phyloP scores from a whole-genome alignment of 1,284 basidiomycete genomes.

The Boletus smithii region DNA sequence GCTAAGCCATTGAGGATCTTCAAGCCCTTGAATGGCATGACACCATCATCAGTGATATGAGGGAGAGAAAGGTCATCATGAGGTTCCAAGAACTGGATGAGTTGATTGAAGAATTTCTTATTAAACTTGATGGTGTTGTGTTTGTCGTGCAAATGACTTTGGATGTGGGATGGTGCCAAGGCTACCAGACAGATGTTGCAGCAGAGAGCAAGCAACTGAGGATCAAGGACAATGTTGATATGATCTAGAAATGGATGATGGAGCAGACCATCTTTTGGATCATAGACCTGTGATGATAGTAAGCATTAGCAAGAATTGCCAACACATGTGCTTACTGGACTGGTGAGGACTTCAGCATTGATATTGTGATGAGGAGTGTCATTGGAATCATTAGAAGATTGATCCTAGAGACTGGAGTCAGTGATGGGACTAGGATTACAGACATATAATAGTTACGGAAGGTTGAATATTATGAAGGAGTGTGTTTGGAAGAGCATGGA shows the following conservation, averaged over 20 bases:
- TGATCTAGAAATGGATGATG: background rate
- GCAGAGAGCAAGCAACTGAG: background rate
- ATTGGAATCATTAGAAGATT: no score
- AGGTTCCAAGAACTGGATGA: background rate
- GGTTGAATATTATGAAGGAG: no score
- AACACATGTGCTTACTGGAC: no score
- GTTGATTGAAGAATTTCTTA: background rate
- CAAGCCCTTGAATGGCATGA: background rate
- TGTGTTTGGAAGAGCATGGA: no score
- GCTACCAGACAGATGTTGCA: background rate
- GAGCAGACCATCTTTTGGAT: background rate
- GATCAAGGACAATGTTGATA: background rate
- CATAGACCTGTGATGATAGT: background rate
- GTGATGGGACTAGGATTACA: no score
- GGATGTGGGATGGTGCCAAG: background rate
- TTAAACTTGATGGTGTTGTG: background rate
- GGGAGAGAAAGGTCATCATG: background rate
- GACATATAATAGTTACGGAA: no score
- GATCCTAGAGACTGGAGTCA: no score
- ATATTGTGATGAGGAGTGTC: no score
- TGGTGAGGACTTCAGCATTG: no score
- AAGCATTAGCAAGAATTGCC: no score
- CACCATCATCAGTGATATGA: background rate
- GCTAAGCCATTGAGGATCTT: background rate
- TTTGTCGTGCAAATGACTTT: background rate